Percentiles rank a stretch among this genome's conserved stretches.
Evolutionary conservation across 352 stramenopile genomes (phyloP).

Genomic region (Phytophthora vignae): DNA sequence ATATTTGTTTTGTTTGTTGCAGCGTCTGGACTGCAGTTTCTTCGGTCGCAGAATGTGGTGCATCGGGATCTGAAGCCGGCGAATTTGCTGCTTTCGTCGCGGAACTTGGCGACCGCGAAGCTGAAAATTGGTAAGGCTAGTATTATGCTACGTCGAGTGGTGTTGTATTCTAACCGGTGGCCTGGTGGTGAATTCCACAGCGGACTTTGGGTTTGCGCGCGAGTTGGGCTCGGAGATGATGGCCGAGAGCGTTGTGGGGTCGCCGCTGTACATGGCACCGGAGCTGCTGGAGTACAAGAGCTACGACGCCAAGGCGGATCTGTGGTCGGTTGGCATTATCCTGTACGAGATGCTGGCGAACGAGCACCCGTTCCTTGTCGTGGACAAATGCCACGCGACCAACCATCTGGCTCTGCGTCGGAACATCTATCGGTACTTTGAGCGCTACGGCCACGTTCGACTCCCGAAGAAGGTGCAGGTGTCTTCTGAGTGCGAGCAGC

Average conservation of each 20-base stretch:
- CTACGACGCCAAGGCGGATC: slow-evolving; percentile 83
- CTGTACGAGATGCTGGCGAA: slow-evolving; percentile 88
- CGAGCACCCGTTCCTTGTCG: slow-evolving; percentile 79
- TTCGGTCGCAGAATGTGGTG: slow-evolving; percentile 79
- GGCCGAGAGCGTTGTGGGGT: slow-evolving; percentile 83
- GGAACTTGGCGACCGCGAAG: slow-evolving; percentile 69
- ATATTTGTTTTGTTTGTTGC: slow-evolving; percentile 6
- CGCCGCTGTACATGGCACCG: slow-evolving; percentile 82
- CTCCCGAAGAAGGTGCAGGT: slow-evolving; percentile 62
- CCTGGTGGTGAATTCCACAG: slow-evolving; percentile 28
- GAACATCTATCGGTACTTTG: slow-evolving; percentile 85
- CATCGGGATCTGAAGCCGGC: slow-evolving; percentile 83
- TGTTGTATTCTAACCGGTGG: slow-evolving; percentile 34
- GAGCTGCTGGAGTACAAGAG: slow-evolving; percentile 88
- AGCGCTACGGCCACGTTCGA: slow-evolving; percentile 58
- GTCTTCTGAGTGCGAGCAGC: slow-evolving; percentile 66
- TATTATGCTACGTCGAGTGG: neutral
- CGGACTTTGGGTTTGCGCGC: slow-evolving; percentile 80
- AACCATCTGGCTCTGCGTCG: slow-evolving; percentile 80
- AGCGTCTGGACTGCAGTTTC: slow-evolving; percentile 79
- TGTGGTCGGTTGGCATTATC: slow-evolving; percentile 87
- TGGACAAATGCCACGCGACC: slow-evolving; percentile 77
- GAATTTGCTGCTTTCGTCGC: slow-evolving; percentile 77
- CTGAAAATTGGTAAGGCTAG: slow-evolving; percentile 71
- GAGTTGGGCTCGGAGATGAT: slow-evolving; percentile 76